phyloP scores from a whole-genome alignment of 306 rosid genomes.

The Ormosia emarginata region DNA sequence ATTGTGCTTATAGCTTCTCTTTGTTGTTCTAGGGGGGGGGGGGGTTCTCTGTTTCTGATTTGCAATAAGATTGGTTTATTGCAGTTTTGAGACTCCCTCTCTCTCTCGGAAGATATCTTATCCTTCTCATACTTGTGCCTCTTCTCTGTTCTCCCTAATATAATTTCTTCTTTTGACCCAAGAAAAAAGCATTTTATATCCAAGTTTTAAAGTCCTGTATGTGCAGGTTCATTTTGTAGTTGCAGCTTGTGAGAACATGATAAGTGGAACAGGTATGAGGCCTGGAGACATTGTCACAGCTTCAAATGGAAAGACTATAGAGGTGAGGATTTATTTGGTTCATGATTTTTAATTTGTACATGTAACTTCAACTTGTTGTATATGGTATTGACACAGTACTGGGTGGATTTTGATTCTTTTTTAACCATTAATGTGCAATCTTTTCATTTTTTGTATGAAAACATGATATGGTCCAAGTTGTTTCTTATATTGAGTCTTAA shows the following conservation, averaged over 20 bases:
- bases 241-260: conserved; percentile 99
- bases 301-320: conserved; percentile 99
- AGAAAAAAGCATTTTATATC: neutral
- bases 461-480: neutral
- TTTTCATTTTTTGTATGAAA: neutral
- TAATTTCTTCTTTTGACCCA: neutral
- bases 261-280: conserved; percentile 99
- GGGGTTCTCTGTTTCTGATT: neutral
- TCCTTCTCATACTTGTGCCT: neutral
- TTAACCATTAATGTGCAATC: neutral
- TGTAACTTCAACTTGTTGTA: neutral
- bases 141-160: neutral
- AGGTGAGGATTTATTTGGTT: conserved; percentile 46
- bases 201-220: neutral
- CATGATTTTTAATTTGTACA: neutral
- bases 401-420: neutral
- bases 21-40: neutral
- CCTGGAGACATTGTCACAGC: conserved; percentile 98
- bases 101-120: neutral
- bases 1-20: neutral
- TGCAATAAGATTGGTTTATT: neutral
- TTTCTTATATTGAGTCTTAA: neutral
- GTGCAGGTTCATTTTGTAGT: conserved; percentile 93
- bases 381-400: conserved; percentile 2
- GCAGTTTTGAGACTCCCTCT: neutral